A percentile compares a stretch with the other conserved stretches of the same genome.
Evolutionary conservation across 2,329 filamentous ascomycete genomes (phyloP).

Genomic region (Chaetomiaceae sp.): DNA sequence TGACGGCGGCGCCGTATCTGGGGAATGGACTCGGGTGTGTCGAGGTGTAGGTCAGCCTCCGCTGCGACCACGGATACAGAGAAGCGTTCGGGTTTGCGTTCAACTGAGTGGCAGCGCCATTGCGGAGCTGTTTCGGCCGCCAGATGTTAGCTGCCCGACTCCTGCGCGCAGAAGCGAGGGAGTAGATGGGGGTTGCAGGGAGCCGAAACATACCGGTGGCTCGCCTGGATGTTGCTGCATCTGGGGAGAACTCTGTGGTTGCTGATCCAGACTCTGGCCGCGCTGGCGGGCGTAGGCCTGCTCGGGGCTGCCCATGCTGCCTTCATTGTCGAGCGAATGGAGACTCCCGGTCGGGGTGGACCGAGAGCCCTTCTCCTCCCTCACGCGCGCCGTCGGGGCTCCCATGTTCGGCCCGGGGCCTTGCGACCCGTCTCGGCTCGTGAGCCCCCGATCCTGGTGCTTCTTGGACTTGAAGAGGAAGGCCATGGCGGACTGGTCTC

Average conservation of each 20-base stretch:
- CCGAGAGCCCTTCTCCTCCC: conserved; percentile 55
- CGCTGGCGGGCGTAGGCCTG: conserved; percentile 55
- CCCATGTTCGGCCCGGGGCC: conserved; percentile 46
- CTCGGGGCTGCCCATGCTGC: conserved; percentile 58
- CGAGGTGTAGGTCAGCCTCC: conserved; percentile 78
- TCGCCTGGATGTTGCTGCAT: conserved; percentile 37
- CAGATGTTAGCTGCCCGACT: conserved; percentile 4
- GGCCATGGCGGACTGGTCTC: conserved; percentile 57
- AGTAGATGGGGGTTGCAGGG: not conserved
- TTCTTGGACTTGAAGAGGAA: conserved; percentile 83
- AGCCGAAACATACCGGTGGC: conserved; percentile 37
- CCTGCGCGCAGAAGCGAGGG: conserved; percentile 10
- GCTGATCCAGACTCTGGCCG: conserved; percentile 46
- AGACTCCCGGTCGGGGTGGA: conserved; percentile 74
- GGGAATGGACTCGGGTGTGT: conserved; percentile 84
- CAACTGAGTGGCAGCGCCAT: conserved; percentile 36
- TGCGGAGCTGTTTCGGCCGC: conserved; percentile 47
- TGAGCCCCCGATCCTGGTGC: conserved; percentile 57
- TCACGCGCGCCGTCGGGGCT: conserved; percentile 44
- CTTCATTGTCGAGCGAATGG: conserved; percentile 62
- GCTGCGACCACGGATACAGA: conserved; percentile 93
- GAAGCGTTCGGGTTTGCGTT: conserved; percentile 63
- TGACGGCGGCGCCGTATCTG: conserved; percentile 94
- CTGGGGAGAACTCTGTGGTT: conserved; percentile 46
- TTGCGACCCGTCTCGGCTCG: conserved; percentile 48